Percentiles rank a stretch among this genome's conserved stretches.
These are phyloP conservation scores for Penicillium cataractarum DNA, from an alignment of 495 filamentous ascomycete species.

Conservation along the genomic window DNA sequence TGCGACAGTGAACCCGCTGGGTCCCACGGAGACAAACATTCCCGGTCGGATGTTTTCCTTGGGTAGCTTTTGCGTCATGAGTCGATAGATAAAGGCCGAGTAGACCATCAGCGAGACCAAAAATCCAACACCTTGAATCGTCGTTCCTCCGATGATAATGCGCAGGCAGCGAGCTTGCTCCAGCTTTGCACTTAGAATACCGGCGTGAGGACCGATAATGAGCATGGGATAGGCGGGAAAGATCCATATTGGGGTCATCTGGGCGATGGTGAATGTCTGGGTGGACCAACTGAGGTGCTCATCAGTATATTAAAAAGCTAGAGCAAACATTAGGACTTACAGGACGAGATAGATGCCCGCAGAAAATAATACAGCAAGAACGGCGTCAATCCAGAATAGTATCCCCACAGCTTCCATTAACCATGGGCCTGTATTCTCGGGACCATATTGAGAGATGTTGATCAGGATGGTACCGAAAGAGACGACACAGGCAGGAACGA, in stretches of 20 bases:
- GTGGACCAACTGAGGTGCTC: conserved; percentile 61
- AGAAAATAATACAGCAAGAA: conserved; percentile 63
- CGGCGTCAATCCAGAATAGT: conserved; percentile 75
- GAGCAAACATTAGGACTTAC: conserved; percentile 32
- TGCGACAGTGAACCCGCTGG: conserved; percentile 76
- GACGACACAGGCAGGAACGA: conserved; percentile 74
- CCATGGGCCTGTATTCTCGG: conserved; percentile 68
- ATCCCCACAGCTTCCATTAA: conserved; percentile 62
- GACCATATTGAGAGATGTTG: conserved; percentile 79
- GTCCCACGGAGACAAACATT: conserved; percentile 85
- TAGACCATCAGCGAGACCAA: conserved; percentile 85
- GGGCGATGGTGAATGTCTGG: conserved; percentile 76
- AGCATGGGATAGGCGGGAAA: conserved; percentile 88
- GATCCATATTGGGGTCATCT: conserved; percentile 92
- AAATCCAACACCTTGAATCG: conserved; percentile 83
- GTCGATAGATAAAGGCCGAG: conserved; percentile 80
- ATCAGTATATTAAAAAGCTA: conserved; percentile 19
- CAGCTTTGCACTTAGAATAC: conserved; percentile 58
- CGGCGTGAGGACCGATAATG: conserved; percentile 75
- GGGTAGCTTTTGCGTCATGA: conserved; percentile 91
- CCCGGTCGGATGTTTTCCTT: conserved; percentile 74
- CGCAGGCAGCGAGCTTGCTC: conserved; percentile 54
- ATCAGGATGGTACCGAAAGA: conserved; percentile 76
- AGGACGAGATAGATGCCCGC: conserved; percentile 74
- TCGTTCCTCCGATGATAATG: conserved; percentile 71